Evolutionary conservation across 2,329 filamentous ascomycete genomes (phyloP).

Genomic region (Fusarium buharicum): DNA sequence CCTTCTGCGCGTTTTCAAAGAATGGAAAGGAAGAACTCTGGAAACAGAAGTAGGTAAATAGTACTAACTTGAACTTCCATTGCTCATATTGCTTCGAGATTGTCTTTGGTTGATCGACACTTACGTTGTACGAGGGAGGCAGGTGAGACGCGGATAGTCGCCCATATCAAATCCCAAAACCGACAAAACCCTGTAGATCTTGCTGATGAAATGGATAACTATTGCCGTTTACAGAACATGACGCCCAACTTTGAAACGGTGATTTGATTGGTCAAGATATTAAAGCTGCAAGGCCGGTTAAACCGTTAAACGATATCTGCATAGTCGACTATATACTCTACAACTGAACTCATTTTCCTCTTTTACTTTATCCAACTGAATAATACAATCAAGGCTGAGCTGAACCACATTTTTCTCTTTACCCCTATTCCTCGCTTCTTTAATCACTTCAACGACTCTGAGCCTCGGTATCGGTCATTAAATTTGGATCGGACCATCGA

Average conservation of each 20-base stretch:
- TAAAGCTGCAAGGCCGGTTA: neutral
- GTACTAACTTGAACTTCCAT: no score
- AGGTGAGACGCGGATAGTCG: slow-evolving; percentile 22
- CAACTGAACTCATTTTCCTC: no score
- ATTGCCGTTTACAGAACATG: slow-evolving; percentile 35
- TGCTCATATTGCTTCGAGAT: slow-evolving; percentile 1
- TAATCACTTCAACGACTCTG: neutral
- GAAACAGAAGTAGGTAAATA: neutral
- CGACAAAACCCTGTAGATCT: slow-evolving; percentile 39
- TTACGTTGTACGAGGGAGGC: slow-evolving; percentile 31
- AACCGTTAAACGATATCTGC: neutral
- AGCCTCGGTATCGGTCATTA: neutral
- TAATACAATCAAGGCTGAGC: neutral
- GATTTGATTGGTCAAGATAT: slow-evolving; percentile 16
- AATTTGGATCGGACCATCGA: slow-evolving; percentile 11
- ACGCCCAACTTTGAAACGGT: slow-evolving; percentile 8
- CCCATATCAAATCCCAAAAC: slow-evolving; percentile 19
- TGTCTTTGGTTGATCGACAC: slow-evolving; percentile 24
- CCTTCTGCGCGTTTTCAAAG: no score
- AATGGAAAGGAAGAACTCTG: no score
- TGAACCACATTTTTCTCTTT: neutral
- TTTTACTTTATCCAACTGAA: neutral
- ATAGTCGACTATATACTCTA: no score
- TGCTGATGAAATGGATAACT: slow-evolving; percentile 27
- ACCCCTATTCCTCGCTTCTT: slow-evolving; percentile 1